Evolutionary conservation across 2,329 filamentous ascomycete genomes (phyloP).

Genomic region (Aspergillus aculeatinus): DNA sequence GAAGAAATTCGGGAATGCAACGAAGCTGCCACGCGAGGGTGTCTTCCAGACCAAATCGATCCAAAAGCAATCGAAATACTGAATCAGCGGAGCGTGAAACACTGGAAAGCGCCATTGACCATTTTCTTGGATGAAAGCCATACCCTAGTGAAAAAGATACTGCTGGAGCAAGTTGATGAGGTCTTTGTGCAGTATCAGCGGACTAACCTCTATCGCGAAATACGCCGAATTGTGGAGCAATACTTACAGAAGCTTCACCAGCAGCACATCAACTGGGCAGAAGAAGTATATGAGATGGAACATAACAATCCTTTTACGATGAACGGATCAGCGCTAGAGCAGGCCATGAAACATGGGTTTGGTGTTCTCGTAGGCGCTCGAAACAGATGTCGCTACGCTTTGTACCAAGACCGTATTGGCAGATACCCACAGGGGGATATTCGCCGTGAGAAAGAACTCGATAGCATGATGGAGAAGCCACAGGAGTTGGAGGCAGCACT

Average conservation of each 20-base stretch:
- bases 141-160: constrained; percentile 28
- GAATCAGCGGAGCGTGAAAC: constrained; percentile 55
- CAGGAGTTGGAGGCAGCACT: constrained; percentile 17
- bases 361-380: constrained; percentile 21
- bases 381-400: constrained; percentile 15
- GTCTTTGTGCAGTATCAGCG: constrained; percentile 37
- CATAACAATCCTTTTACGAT: constrained; percentile 58
- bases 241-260: constrained; percentile 48
- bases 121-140: constrained; percentile 37
- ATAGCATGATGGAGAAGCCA: constrained; percentile 23
- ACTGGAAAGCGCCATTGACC: constrained; percentile 58
- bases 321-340: constrained; percentile 26
- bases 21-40: constrained; percentile 53
- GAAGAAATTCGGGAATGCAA: constrained; percentile 56
- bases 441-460: constrained; percentile 21
- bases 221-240: constrained; percentile 43
- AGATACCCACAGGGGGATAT: constrained; percentile 21
- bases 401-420: constrained; percentile 16
- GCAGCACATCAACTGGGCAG: constrained; percentile 46
- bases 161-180: constrained; percentile 49
- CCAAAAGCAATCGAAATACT: constrained; percentile 61
- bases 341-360: constrained; percentile 17
- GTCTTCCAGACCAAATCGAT: constrained; percentile 59
- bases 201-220: constrained; percentile 35
- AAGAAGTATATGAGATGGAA: constrained; percentile 56